Evolutionary conservation across 1,139 yeast genomes (phyloP).

Genomic region (Candida glucosophila): DNA sequence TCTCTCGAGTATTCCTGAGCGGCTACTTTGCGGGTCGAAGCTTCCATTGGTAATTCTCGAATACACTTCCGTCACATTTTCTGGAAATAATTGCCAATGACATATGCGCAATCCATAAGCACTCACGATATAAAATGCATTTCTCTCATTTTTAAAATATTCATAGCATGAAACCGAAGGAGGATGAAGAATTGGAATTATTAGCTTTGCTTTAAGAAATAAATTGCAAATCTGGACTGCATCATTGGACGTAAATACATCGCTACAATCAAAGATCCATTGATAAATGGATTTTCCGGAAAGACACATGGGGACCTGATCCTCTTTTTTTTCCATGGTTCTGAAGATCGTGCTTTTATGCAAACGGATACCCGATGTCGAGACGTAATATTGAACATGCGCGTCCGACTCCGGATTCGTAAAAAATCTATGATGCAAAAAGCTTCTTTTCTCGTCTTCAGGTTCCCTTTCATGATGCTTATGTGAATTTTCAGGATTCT

Average conservation of each 20-base stretch:
- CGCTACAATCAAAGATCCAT: constrained; percentile 89
- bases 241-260: constrained; percentile 48
- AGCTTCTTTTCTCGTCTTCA: constrained; percentile 29
- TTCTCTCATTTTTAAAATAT: constrained; percentile 9
- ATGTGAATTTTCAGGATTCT: background rate
- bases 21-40: background rate
- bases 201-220: constrained; percentile 42
- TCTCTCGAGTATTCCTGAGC: background rate
- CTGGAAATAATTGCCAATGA: constrained; percentile 11
- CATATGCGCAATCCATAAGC: constrained; percentile 12
- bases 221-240: constrained; percentile 54
- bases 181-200: constrained; percentile 27
- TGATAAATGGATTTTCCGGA: constrained; percentile 76
- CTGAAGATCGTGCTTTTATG: constrained; percentile 33
- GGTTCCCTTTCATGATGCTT: constrained; percentile 1
- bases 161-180: constrained; percentile 7
- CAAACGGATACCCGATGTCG: constrained; percentile 59
- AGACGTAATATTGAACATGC: constrained; percentile 67
- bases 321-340: constrained; percentile 9
- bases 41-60: background rate
- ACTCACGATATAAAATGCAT: constrained; percentile 15
- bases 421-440: constrained; percentile 69
- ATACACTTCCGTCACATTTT: background rate
- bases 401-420: constrained; percentile 87
- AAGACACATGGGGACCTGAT: constrained; percentile 37